Evolutionary conservation across 2,329 filamentous ascomycete genomes (phyloP).

Genomic region (Didymellaceae sp.): DNA sequence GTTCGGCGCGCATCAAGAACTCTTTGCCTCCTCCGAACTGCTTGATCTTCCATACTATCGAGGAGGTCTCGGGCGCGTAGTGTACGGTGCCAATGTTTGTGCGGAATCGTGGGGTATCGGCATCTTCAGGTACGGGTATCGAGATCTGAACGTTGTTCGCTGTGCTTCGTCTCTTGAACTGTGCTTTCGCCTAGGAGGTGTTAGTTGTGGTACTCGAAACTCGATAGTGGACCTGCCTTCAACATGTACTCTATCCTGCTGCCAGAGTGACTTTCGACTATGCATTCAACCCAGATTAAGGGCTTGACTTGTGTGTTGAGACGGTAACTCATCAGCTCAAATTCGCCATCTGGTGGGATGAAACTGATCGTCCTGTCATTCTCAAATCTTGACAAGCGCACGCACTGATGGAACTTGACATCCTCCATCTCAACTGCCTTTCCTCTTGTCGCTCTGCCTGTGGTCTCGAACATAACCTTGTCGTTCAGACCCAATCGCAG

Average conservation of each 20-base stretch:
- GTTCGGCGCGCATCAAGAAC: constrained; percentile 96
- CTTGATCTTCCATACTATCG: constrained; percentile 99
- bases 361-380: constrained; percentile 99
- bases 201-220: constrained; percentile 12
- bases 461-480: constrained; percentile 99
- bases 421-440: constrained; percentile 99
- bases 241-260: constrained; percentile 99
- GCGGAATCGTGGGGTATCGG: constrained; percentile 92
- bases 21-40: constrained; percentile 99
- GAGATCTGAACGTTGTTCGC: constrained; percentile 99
- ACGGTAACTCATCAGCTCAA: constrained; percentile 99
- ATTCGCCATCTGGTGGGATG: constrained; percentile 97
- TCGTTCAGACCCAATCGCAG: constrained; percentile 93
- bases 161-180: constrained; percentile 97
- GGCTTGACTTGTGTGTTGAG: constrained; percentile 99
- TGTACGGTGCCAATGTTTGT: constrained; percentile 98
- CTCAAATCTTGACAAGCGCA: constrained; percentile 92
- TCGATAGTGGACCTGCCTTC: constrained; percentile 62
- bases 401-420: constrained; percentile 99
- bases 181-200: constrained; percentile 73
- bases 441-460: constrained; percentile 87
- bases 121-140: constrained; percentile 95
- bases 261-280: constrained; percentile 94
- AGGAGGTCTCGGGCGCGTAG: constrained; percentile 95
- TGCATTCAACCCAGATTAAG: constrained; percentile 97